Conservation (phyloP, 805 yeast genomes). For the Kazachstania taianensis region DNA sequence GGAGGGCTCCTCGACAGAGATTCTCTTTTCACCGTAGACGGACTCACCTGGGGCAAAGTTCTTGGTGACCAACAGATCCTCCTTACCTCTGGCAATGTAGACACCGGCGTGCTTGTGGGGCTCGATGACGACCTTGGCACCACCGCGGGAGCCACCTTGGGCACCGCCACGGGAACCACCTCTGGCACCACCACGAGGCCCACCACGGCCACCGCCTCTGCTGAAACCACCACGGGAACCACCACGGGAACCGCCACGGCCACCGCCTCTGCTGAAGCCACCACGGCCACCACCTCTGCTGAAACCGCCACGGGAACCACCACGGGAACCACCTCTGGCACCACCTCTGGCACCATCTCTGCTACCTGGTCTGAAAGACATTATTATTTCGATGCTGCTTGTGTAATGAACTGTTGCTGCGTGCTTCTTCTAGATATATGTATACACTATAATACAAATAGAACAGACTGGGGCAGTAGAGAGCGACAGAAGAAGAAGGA, state of each 20-base stretch:
- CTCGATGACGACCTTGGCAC: conserved; percentile 94
- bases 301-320: conserved; percentile 34
- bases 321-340: conserved; percentile 35
- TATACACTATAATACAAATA: background rate
- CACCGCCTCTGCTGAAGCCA: conserved; percentile 35
- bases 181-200: conserved; percentile 38
- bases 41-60: conserved; percentile 97
- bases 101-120: conserved; percentile 99
- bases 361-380: conserved; percentile 71
- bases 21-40: conserved; percentile 97
- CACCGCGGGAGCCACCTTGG: conserved; percentile 76
- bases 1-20: conserved; percentile 86
- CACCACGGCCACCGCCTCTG: conserved; percentile 47
- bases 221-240: conserved; percentile 42
- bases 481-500: too few relatives aligned
- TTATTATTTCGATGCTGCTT: conserved; percentile 22
- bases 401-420: background rate
- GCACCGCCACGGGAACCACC: conserved; percentile 67
- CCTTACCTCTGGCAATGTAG: conserved; percentile 98
- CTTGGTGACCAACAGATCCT: conserved; percentile 93
- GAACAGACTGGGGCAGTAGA: too few relatives aligned
- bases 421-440: background rate
- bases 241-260: conserved; percentile 39
- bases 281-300: conserved; percentile 43
- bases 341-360: conserved; percentile 51